Evolutionary conservation across 179 eudicot genomes (phyloP), one percentile per base, ranked within the genome.

Genomic region (Nepenthes alata): DNA sequence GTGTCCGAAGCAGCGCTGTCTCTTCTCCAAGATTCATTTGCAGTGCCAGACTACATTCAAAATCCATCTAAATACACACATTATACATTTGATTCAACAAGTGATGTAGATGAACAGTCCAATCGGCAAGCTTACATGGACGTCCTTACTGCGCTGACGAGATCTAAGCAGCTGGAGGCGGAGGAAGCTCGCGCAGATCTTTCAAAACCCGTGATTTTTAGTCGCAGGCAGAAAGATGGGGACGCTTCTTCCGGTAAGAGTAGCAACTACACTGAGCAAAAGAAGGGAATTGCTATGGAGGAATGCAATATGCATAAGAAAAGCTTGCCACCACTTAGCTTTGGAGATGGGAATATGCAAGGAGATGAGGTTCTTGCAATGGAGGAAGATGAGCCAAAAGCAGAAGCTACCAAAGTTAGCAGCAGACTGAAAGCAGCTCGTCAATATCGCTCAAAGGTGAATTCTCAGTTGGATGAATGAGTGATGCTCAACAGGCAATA

Each of bases 351-450:
- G 38, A 71, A 67, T 59, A 50, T 39, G 10, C 60, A 57, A 62
- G 83, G 70, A 53, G 55, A 55, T 65, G 87, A 67, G 56, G 61
- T 62, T 64, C 74, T 74, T 62, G 83, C 72, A 55, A 88, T 88
- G 96, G 93, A 88, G 65, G 89, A 81, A 67, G 96, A 88, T 60
- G 80, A 78, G 49, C 66, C 70, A 68, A 72, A 57, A 62, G 60
- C 62, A 16, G 60, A 68, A 58, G 66, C 47, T 48, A 52, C 49
- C 41, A 69, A 47, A 55, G 63, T 39, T 48, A 67, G 63, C 15
- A 73, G 49, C 72, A 61, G 57, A 39, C 72, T 54, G 60, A 77
- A 71, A 71, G 37, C 75, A 59, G 67, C 77, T 66, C 88, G 91
- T 47, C 71, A 58, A 39, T 88, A 85, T 74, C 86, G 95, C 60